Percentiles rank a stretch among this genome's conserved stretches.
Conservation (phyloP, 345 rosid species). For the Ailanthus altissimus region DNA sequence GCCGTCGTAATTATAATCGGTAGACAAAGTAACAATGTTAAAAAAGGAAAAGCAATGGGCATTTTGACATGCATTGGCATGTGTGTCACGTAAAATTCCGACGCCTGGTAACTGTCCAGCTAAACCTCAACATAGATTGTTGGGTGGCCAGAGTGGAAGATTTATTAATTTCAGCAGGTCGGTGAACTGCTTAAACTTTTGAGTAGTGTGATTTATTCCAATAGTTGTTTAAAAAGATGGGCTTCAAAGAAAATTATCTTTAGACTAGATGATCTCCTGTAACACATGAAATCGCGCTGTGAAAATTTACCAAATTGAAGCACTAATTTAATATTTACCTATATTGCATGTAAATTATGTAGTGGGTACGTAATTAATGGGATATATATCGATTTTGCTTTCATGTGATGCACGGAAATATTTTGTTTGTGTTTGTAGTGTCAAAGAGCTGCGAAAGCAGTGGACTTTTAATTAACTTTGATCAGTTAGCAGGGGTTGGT, state of each 20-base stretch:
- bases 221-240: too few relatives aligned
- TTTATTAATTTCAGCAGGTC: conserved; percentile 1
- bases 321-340: background rate
- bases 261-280: background rate
- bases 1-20: too few relatives aligned
- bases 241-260: background rate
- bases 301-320: background rate
- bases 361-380: too few relatives aligned
- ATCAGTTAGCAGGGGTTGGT: conserved; percentile 17
- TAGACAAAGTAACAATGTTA: too few relatives aligned
- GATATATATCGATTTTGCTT: too few relatives aligned
- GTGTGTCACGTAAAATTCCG: background rate
- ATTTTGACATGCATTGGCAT: too few relatives aligned
- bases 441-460: background rate
- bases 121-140: background rate
- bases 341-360: too few relatives aligned
- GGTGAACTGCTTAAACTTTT: conserved; percentile 4
- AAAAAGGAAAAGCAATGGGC: too few relatives aligned
- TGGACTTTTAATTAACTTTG: background rate
- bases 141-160: conserved; percentile 12
- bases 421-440: background rate
- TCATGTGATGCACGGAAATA: too few relatives aligned
- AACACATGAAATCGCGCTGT: background rate
- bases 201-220: background rate
- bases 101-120: background rate